Percentiles rank a stretch among this genome's conserved stretches.
Evolutionary conservation across 352 stramenopile species (phyloP).

Genomic region (Phytopythium helicoides): DNA sequence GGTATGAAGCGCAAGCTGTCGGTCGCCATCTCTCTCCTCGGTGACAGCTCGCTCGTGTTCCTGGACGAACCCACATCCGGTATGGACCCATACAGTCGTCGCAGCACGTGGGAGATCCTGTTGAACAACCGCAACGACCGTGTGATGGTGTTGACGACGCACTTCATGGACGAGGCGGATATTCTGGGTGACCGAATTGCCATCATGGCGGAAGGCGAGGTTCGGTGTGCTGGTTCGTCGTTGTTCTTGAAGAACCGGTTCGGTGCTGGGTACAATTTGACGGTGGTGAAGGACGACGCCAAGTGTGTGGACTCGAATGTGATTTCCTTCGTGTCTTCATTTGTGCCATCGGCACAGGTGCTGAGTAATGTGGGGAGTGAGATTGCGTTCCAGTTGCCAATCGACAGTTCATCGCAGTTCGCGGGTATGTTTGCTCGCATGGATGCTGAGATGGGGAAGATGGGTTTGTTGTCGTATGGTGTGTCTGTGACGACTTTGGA

Average conservation of each 20-base stretch:
- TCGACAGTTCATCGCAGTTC: constrained; percentile 46
- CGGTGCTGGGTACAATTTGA: constrained; percentile 70
- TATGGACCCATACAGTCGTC: constrained; percentile 95
- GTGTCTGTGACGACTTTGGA: constrained; percentile 86
- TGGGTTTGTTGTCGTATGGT: constrained; percentile 52
- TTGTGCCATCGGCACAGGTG: constrained; percentile 36
- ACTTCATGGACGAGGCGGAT: constrained; percentile 95
- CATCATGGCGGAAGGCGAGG: constrained; percentile 83
- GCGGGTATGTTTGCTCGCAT: constrained; percentile 56
- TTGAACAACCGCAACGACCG: constrained; percentile 53
- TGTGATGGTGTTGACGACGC: constrained; percentile 90
- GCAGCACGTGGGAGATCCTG: constrained; percentile 91
- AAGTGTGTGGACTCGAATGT: constrained; percentile 27
- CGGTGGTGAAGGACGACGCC: constrained; percentile 50
- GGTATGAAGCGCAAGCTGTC: constrained; percentile 92
- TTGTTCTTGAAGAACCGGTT: constrained; percentile 81
- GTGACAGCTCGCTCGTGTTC: constrained; percentile 80
- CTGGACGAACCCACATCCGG: constrained; percentile 92
- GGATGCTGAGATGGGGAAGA: constrained; percentile 31
- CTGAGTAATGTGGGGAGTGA: constrained; percentile 74
- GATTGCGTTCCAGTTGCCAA: constrained; percentile 65
- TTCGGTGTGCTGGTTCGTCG: constrained; percentile 69
- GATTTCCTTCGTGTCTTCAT: constrained; percentile 27
- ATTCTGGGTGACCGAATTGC: constrained; percentile 80
- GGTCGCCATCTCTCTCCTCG: constrained; percentile 87